Conservation (phyloP, 192 early-diverging fungal species). For the Dissophora globulifera region DNA sequence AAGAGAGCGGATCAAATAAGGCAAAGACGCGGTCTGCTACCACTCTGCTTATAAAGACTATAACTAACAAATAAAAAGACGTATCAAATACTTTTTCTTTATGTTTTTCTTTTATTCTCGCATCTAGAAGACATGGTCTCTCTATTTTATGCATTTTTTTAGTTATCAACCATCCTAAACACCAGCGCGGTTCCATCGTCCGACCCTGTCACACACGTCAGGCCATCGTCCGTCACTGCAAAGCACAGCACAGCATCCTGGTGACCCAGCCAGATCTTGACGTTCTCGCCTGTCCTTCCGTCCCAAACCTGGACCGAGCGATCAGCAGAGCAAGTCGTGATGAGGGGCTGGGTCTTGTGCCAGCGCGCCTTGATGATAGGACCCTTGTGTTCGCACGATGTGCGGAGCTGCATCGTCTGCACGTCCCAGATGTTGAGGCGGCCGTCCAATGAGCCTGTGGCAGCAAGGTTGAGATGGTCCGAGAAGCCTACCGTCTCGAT, state of each 20-base stretch:
- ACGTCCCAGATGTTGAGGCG: constrained; percentile 93
- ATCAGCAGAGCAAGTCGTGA: constrained; percentile 85
- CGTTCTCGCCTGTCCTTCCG: constrained; percentile 82
- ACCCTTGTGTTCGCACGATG: constrained; percentile 84
- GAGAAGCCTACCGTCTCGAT: constrained; percentile 91
- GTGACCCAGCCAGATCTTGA: constrained; percentile 84
- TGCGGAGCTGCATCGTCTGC: constrained; percentile 82
- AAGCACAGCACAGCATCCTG: constrained; percentile 88
- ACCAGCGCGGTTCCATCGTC: constrained; percentile 88
- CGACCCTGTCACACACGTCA: constrained; percentile 77
- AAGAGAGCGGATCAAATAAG: not conserved
- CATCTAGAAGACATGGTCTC: not conserved
- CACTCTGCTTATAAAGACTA: no score
- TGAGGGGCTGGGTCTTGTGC: constrained; percentile 71
- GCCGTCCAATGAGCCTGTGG: constrained; percentile 91
- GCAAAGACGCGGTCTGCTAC: not conserved
- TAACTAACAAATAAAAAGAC: no score
- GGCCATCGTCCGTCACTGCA: constrained; percentile 76
- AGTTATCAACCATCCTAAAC: constrained; percentile 61
- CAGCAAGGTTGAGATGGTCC: constrained; percentile 72
- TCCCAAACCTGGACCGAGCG: constrained; percentile 91
- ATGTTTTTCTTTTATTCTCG: not conserved
- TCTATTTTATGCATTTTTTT: not conserved
- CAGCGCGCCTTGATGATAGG: constrained; percentile 85
- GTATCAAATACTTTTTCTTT: no score